Base-by-base conservation (phyloP, 2,329 filamentous ascomycete species). In the Claviceps spartinae region DNA sequence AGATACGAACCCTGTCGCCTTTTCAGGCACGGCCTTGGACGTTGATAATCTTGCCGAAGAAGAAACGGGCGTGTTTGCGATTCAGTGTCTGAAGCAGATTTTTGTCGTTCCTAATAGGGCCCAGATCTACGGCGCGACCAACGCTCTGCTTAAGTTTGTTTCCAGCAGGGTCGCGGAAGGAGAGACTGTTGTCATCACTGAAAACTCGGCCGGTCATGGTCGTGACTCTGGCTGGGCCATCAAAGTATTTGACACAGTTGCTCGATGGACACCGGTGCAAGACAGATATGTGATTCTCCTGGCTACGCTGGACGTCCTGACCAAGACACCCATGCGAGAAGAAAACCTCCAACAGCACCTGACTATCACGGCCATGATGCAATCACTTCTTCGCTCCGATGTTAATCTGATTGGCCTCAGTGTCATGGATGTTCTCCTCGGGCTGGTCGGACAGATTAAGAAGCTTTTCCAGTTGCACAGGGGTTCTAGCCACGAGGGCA, bases 371-470 rank as follows among this genome's bases (percentile, higher is more conserved):
- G 83, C 82, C 44, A 82, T 96, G 68, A 81, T 96, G 54, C 82
- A 87, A 55, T 87, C 86, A 56, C 75, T 97, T 9, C 73, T 98
- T 47, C 83, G 85, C 49, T 96, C 91, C 0, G 83, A 91, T 43
- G 83, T 95, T 62, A 97, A 96, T 67, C 76, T 97, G 63, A 96
- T 98, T 55, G 93, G 93, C 1, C 74, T 98, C 46, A 96, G 90
- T 64, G 86, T 97, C 50, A 97, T 97, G 83, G 93, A 98, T 65
- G 83, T 97, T 18, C 73, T 97, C 30, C 74, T 95, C 14, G 86
- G 88, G 1, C 74, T 98, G 14, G 80, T 96, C 56, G 84, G 88
- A 57, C 88, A 95, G 63, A 85, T 91, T 63, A 80, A 88, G 58
- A 78, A 82, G 60, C 72, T 95, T 8, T 75, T 95, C 14, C 85